A percentile compares a stretch with the other conserved stretches of the same genome.
phyloP scores from a whole-genome alignment of 495 filamentous ascomycete species.

The Antarctomyces pellizariae region DNA sequence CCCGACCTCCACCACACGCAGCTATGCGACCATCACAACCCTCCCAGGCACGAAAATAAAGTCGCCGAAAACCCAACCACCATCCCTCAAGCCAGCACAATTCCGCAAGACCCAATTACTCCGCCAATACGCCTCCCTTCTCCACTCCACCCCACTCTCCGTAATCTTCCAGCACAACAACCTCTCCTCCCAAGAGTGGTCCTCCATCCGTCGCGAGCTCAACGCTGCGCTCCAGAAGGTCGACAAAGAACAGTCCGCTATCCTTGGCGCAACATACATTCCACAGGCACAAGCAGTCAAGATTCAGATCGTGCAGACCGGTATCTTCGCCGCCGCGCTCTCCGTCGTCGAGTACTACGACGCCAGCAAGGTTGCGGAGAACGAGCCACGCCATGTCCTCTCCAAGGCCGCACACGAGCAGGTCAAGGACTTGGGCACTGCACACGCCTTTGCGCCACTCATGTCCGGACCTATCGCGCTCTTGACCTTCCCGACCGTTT shows the following conservation, averaged over 20 bases:
- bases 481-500: constrained; percentile 60
- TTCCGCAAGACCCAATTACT: constrained; percentile 87
- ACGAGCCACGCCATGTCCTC: too few relatives aligned
- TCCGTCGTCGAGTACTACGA: constrained; percentile 70
- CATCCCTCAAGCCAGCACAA: constrained; percentile 66
- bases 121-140: constrained; percentile 76
- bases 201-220: constrained; percentile 64
- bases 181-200: constrained; percentile 70
- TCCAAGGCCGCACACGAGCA: constrained; percentile 43
- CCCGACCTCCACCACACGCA: too few relatives aligned
- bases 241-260: constrained; percentile 24
- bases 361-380: constrained; percentile 28
- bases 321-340: constrained; percentile 67
- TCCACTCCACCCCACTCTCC: constrained; percentile 71
- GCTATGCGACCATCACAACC: too few relatives aligned
- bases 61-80: constrained; percentile 64
- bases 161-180: constrained; percentile 97
- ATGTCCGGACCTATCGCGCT: constrained; percentile 59
- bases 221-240: constrained; percentile 39
- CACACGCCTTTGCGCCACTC: constrained; percentile 36
- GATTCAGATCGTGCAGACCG: constrained; percentile 64
- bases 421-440: constrained; percentile 25
- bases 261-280: constrained; percentile 19
- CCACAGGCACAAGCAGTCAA: constrained; percentile 33
- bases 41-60: too few relatives aligned